Base-by-base conservation (phyloP, 2,329 filamentous ascomycete species). In the Trichoderma sp. region DNA sequence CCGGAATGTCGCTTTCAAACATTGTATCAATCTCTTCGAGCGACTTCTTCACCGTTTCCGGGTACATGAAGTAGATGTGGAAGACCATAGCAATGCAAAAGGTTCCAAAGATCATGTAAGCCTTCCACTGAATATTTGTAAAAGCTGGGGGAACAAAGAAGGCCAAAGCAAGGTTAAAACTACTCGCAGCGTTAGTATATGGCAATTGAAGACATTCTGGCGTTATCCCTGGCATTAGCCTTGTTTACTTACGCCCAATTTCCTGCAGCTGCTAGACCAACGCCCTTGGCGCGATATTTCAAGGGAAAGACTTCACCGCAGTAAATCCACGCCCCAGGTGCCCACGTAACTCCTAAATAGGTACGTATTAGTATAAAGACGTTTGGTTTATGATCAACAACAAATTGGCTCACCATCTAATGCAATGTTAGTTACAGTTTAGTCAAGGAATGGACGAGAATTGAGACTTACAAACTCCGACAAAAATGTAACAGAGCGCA, bases 261-360 rank as follows among this genome's bases (percentile, higher is more conserved):
- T 30, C 78, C 32, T 3, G 85, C 84, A 1, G 86, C 86, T 0
- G 85, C 79, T 2, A 88, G 79, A 23, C 85, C 84, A 8, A 87
- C 85, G 53, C 84, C 85, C 76, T 87, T 88, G 70, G 85, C 84
- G 71, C 64, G 32, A 28, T 57, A 67, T 9, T 67, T 67, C 15
- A 67, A 36, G 12, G 64, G 63, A 17, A 67, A 67, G 3, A 67
- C 34, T 58, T 67, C 64, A 30, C 64, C 64, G 23, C 50, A 67
- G 64, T 67, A 67, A 20, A 36, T 36, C 34, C 34, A 36, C 13
- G 34, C 34, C 13, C 64, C 64, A 7, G 64, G 64, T 4, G 64
- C 64, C 50, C 64, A 67, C 28, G 50, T 57, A 36, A 67, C 34
- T 15, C 34, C 34, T 67, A 30, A 0, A 30, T 67, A 23, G 23